phyloP scores from a whole-genome alignment of 2,329 filamentous ascomycete genomes.

The Monilinia polystroma region DNA sequence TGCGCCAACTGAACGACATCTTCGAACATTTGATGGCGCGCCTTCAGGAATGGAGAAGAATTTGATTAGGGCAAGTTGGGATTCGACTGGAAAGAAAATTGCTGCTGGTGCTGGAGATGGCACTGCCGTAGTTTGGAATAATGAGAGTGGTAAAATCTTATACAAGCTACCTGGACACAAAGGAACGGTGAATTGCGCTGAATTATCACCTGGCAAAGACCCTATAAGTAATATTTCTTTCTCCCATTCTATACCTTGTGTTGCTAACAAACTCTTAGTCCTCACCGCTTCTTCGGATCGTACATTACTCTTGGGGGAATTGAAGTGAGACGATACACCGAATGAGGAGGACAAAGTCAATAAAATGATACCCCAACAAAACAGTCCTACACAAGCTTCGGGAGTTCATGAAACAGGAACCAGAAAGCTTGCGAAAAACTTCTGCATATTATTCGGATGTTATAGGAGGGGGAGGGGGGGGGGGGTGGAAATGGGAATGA shows the following conservation, averaged over 20 bases:
- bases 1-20: constrained; percentile 79
- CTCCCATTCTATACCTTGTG: not conserved
- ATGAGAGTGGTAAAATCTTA: constrained; percentile 80
- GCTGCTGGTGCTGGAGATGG: constrained; percentile 88
- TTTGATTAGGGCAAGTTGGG: constrained; percentile 86
- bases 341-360: constrained; percentile 10
- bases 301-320: constrained; percentile 78
- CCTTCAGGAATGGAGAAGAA: constrained; percentile 88
- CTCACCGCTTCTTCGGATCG: constrained; percentile 88
- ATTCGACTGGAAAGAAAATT: constrained; percentile 79
- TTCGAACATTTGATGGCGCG: constrained; percentile 91
- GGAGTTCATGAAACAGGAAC: constrained; percentile 6
- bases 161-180: constrained; percentile 96
- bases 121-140: constrained; percentile 89
- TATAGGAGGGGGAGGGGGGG: not conserved
- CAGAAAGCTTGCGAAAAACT: constrained; percentile 4
- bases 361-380: constrained; percentile 18
- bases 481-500: not conserved
- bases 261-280: constrained; percentile 52
- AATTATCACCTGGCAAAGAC: constrained; percentile 81
- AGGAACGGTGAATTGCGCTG: constrained; percentile 90
- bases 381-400: constrained; percentile 6
- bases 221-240: constrained; percentile 71
- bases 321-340: constrained; percentile 53
- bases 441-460: constrained; percentile 1